These are phyloP conservation scores for Fusarium multiceps DNA, from an alignment of 2,329 filamentous ascomycete species.

Conservation along the genomic window DNA sequence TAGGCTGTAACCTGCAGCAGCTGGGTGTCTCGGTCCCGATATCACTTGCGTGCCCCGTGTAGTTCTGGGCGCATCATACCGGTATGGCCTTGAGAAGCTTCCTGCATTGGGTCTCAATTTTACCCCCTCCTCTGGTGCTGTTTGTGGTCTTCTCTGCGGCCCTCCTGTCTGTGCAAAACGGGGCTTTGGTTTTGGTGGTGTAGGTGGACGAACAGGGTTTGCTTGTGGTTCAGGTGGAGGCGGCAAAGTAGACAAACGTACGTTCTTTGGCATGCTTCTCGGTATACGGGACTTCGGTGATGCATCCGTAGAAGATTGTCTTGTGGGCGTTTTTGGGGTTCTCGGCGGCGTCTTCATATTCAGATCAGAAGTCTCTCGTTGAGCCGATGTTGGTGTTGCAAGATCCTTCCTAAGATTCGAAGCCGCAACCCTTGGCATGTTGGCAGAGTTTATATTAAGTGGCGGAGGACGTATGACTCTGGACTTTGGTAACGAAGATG, in stretches of 20 bases:
- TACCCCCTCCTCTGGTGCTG: constrained; percentile 15
- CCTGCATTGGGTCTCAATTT: neutral
- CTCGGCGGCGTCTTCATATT: constrained; percentile 1
- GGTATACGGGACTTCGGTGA: constrained; percentile 25
- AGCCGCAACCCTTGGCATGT: neutral
- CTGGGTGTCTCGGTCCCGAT: constrained; percentile 19
- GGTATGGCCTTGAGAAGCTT: constrained; percentile 17
- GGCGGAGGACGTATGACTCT: neutral
- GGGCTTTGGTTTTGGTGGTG: constrained; percentile 35
- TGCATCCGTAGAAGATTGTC: constrained; percentile 1
- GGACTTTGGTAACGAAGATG: neutral
- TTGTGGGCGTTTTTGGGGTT: neutral
- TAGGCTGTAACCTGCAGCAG: constrained; percentile 10
- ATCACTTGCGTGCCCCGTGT: constrained; percentile 9
- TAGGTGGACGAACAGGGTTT: constrained; percentile 27
- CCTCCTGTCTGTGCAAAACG: constrained; percentile 10
- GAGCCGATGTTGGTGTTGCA: constrained; percentile 9
- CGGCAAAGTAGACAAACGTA: constrained; percentile 20
- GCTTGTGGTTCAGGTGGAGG: constrained; percentile 28
- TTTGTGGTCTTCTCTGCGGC: constrained; percentile 11
- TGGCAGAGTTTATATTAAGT: neutral
- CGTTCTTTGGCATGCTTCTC: constrained; percentile 6
- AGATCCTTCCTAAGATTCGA: neutral
- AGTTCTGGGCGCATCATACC: constrained; percentile 12
- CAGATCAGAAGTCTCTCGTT: constrained; percentile 1